Conservation (phyloP, 352 stramenopile genomes). For the Pythium guiyangense region DNA sequence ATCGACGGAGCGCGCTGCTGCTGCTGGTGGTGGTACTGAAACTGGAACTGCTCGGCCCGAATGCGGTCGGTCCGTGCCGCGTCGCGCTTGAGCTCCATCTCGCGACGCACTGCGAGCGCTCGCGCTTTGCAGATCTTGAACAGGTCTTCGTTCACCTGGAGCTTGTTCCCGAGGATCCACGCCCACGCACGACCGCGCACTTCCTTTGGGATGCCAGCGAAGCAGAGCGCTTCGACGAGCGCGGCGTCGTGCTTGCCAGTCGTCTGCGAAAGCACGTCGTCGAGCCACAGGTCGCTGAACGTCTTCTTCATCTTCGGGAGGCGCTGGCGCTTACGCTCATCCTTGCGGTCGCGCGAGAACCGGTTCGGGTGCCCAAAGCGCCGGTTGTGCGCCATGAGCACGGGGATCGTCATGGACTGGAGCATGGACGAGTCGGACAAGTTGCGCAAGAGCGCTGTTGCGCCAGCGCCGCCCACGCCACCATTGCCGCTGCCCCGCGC, state of each 20-base stretch:
- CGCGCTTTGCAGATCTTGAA: slow-evolving; percentile 78
- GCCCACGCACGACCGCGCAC: slow-evolving; percentile 74
- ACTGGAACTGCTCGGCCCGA: slow-evolving; percentile 3
- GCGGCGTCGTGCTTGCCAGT: slow-evolving; percentile 12
- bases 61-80: slow-evolving; percentile 18
- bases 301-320: slow-evolving; percentile 70
- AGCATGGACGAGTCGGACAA: slow-evolving; percentile 35
- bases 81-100: slow-evolving; percentile 72
- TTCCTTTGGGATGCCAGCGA: slow-evolving; percentile 81
- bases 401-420: slow-evolving; percentile 12
- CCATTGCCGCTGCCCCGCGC: slow-evolving; percentile 3
- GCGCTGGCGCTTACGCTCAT: slow-evolving; percentile 52
- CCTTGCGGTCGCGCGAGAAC: slow-evolving; percentile 55
- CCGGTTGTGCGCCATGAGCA: slow-evolving; percentile 22
- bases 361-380: slow-evolving; percentile 17
- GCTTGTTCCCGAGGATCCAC: slow-evolving; percentile 73
- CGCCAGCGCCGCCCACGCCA: slow-evolving; percentile 5
- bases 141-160: slow-evolving; percentile 84
- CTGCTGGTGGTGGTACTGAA: slow-evolving; percentile 3
- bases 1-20: slow-evolving; percentile 5
- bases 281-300: slow-evolving; percentile 71
- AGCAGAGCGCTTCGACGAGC: slow-evolving; percentile 64
- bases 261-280: slow-evolving; percentile 45
- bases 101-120: slow-evolving; percentile 64
- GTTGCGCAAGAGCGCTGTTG: slow-evolving; percentile 29